Evolutionary conservation across 2,329 filamentous ascomycete genomes (phyloP).

Genomic region (Verticillium klebahnii): DNA sequence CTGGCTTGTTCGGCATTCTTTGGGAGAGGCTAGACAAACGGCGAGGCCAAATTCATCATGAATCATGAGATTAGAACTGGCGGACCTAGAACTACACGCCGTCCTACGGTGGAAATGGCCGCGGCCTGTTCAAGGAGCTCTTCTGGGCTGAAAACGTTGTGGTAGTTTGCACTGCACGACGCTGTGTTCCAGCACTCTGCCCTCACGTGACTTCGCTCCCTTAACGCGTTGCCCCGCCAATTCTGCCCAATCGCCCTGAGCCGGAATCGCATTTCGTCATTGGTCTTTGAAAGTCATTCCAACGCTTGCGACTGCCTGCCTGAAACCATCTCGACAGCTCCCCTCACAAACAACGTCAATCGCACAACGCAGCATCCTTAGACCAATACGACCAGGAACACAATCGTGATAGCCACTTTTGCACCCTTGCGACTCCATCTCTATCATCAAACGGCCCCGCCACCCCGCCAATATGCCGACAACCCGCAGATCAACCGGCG

Average conservation of each 20-base stretch:
- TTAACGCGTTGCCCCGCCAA: slow-evolving; percentile 54
- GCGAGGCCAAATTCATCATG: not conserved
- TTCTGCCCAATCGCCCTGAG: slow-evolving; percentile 1
- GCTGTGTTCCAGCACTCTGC: slow-evolving; percentile 3
- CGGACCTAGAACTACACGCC: too few relatives aligned
- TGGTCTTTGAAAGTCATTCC: not conserved
- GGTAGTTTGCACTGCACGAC: not conserved
- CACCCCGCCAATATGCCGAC: slow-evolving; percentile 35
- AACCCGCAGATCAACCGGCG: slow-evolving; percentile 43
- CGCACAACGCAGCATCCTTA: not conserved
- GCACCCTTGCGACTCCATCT: slow-evolving; percentile 3
- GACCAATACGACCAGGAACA: not conserved
- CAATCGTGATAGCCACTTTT: not conserved
- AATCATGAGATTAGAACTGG: not conserved
- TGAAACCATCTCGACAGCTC: not conserved
- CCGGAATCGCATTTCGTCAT: slow-evolving; percentile 12
- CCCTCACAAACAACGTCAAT: not conserved
- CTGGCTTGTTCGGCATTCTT: not conserved
- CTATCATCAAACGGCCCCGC: not conserved
- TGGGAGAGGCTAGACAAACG: not conserved
- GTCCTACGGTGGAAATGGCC: too few relatives aligned
- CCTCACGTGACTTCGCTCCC: slow-evolving; percentile 43
- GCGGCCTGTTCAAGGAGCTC: too few relatives aligned
- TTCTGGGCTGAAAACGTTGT: too few relatives aligned
- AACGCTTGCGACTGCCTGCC: not conserved